phyloP scores from a whole-genome alignment of 2,329 filamentous ascomycete genomes.

The Lachnellula arida region DNA sequence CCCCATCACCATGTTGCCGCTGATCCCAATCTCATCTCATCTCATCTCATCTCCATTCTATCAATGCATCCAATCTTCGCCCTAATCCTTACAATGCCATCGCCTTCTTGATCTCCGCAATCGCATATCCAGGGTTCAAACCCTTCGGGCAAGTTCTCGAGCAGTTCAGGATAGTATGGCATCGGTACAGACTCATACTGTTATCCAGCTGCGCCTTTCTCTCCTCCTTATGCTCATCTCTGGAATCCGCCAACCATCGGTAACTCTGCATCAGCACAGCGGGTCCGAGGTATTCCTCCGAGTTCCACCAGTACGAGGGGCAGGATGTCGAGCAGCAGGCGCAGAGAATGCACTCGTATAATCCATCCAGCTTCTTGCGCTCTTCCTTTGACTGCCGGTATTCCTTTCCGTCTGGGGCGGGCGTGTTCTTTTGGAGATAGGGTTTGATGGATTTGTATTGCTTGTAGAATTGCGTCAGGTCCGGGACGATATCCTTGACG shows the following conservation, averaged over 20 bases:
- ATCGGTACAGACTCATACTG: constrained; percentile 97
- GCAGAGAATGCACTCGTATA: constrained; percentile 99
- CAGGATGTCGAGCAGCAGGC: constrained; percentile 98
- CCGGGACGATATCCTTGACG: constrained; percentile 97
- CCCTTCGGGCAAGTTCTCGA: constrained; percentile 97
- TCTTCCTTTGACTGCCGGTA: constrained; percentile 87
- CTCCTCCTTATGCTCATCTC: constrained; percentile 84
- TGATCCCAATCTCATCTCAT: constrained; percentile 1
- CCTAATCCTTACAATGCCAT: constrained; percentile 53
- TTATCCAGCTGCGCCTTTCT: constrained; percentile 92
- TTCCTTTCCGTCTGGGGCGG: constrained; percentile 81
- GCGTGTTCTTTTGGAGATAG: constrained; percentile 88
- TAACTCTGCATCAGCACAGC: constrained; percentile 97
- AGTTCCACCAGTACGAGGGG: constrained; percentile 99
- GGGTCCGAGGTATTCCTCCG: constrained; percentile 95
- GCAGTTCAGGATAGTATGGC: constrained; percentile 99
- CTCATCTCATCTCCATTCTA: constrained; percentile 4
- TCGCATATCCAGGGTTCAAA: constrained; percentile 88
- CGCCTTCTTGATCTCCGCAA: constrained; percentile 98
- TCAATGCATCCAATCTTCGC: background rate
- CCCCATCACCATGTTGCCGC: background rate
- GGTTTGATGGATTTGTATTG: constrained; percentile 99
- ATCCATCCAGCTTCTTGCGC: constrained; percentile 87
- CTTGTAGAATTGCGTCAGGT: constrained; percentile 99
- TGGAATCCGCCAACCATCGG: constrained; percentile 92